phyloP scores from a whole-genome alignment of 2,329 filamentous ascomycete genomes.

The Scedosporium aurantiacum region DNA sequence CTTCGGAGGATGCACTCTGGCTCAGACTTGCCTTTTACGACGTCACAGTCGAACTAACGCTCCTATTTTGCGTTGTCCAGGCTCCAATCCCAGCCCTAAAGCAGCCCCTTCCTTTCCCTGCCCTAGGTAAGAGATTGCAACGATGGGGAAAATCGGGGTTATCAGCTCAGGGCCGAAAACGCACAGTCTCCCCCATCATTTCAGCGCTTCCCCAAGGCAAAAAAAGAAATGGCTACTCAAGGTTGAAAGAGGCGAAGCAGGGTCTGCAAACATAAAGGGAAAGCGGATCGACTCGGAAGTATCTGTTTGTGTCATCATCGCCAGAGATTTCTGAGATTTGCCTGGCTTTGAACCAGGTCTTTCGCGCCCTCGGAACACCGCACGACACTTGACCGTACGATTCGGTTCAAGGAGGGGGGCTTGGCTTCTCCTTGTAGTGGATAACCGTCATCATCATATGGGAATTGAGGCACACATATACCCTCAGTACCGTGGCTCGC shows the following conservation, averaged over 20 bases:
- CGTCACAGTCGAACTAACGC: slow-evolving; percentile 31
- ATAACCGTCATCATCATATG: not conserved
- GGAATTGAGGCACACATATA: not conserved
- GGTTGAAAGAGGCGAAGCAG: not conserved
- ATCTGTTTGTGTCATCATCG: slow-evolving; percentile 63
- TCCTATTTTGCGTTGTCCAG: slow-evolving; percentile 10
- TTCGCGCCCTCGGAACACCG: not conserved
- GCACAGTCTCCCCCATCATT: slow-evolving; percentile 1
- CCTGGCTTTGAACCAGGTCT: not conserved
- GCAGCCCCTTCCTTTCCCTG: not conserved
- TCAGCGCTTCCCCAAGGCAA: not conserved
- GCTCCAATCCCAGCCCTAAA: not conserved
- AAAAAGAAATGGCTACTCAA: not conserved
- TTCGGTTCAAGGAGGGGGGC: not conserved
- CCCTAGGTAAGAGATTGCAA: not conserved
- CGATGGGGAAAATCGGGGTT: slow-evolving; percentile 1
- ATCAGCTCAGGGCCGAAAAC: slow-evolving; percentile 7
- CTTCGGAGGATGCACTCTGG: slow-evolving; percentile 15
- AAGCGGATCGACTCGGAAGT: slow-evolving; percentile 51
- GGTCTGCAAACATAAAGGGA: not conserved
- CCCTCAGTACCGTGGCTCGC: not conserved
- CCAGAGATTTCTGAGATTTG: slow-evolving; percentile 22
- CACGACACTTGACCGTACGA: not conserved
- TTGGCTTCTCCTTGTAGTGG: not conserved
- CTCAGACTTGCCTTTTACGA: slow-evolving; percentile 58